Evolutionary conservation across 805 yeast genomes (phyloP).

Genomic region (Metschnikowia arizonensis): DNA sequence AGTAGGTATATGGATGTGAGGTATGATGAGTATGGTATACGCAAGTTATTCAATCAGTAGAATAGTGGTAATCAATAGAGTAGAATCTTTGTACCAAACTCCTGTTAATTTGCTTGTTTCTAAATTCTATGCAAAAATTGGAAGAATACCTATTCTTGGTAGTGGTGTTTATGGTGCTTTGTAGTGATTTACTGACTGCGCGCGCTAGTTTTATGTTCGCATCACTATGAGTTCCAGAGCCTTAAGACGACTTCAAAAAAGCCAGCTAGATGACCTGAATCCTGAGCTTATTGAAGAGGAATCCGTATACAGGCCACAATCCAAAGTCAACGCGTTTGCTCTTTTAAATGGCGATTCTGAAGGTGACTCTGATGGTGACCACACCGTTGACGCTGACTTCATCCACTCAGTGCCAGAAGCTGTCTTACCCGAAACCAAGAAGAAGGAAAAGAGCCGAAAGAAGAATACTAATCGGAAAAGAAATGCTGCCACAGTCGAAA

Average conservation of each 20-base stretch:
- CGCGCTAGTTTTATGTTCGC: neutral
- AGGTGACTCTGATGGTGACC: constrained; percentile 17
- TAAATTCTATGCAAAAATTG: no score
- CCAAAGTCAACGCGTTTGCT: constrained; percentile 44
- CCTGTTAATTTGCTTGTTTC: no score
- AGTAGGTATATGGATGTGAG: no score
- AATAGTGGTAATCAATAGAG: no score
- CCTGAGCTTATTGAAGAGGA: constrained; percentile 15
- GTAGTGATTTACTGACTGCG: neutral
- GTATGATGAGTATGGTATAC: no score
- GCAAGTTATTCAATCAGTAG: no score
- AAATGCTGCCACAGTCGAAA: constrained; percentile 17
- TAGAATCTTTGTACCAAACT: no score
- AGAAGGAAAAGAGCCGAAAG: constrained; percentile 12
- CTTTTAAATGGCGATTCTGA: constrained; percentile 25
- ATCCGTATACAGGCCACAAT: constrained; percentile 5
- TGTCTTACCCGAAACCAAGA: constrained; percentile 9
- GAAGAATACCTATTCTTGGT: neutral
- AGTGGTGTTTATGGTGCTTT: neutral
- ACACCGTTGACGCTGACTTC: constrained; percentile 8
- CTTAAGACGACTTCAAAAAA: constrained; percentile 21
- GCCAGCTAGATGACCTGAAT: constrained; percentile 14
- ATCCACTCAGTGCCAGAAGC: constrained; percentile 5
- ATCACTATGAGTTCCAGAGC: constrained; percentile 27
- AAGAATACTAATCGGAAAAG: constrained; percentile 23